These are phyloP conservation scores for Chrysoporthe austroafricana DNA, from an alignment of 2,329 filamentous ascomycete genomes.

Conservation along the genomic window DNA sequence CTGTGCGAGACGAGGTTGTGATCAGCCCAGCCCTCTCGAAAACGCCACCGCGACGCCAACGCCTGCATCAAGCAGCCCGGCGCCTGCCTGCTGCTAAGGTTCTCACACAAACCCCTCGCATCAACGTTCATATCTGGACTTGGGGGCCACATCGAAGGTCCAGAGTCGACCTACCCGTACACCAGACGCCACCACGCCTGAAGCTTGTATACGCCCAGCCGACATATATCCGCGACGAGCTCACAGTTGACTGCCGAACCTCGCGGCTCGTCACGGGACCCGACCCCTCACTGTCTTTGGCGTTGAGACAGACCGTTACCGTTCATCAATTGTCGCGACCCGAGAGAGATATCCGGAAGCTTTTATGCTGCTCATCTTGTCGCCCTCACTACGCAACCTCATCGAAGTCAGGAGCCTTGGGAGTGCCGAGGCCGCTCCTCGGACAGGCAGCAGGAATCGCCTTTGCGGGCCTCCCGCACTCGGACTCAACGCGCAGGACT, in stretches of 20 bases:
- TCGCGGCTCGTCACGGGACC: not conserved
- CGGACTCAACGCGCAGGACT: not conserved
- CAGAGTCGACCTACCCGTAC: conserved; percentile 8
- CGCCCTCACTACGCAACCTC: not conserved
- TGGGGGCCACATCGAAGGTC: conserved; percentile 13
- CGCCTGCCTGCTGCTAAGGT: conserved; percentile 13
- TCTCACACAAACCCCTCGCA: conserved; percentile 3
- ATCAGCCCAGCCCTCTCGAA: conserved; percentile 12
- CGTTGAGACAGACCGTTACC: no score
- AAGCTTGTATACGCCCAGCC: not conserved
- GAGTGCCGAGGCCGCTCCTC: no score
- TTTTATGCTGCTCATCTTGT: not conserved
- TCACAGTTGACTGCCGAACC: not conserved
- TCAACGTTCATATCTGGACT: conserved; percentile 26
- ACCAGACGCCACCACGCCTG: conserved; percentile 15
- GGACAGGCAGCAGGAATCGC: not conserved
- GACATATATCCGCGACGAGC: not conserved
- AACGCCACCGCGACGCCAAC: conserved; percentile 20
- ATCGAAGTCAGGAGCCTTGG: no score
- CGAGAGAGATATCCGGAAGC: not conserved
- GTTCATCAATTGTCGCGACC: not conserved
- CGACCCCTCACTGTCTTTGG: not conserved
- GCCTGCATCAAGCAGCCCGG: conserved; percentile 7
- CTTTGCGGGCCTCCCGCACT: not conserved
- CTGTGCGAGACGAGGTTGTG: conserved; percentile 31